phyloP scores from a whole-genome alignment of 805 yeast species.

The Helenozyma rhizophorensis region DNA sequence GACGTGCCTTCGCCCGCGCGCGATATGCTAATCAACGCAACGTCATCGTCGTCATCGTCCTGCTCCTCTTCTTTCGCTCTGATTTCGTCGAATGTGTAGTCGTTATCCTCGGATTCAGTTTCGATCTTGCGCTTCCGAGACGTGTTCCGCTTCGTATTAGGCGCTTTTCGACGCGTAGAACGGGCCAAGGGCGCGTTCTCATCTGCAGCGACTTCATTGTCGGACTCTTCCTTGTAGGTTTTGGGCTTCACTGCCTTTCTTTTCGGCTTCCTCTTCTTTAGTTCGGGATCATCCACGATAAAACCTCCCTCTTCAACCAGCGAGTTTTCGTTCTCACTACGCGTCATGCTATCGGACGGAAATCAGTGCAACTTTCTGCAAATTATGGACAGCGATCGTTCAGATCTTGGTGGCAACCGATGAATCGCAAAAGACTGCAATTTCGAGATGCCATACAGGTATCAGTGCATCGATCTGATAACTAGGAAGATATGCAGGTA shows the following conservation, averaged over 20 bases:
- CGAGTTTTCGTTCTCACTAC: neutral
- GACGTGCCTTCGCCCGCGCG: constrained; percentile 22
- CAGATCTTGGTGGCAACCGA: too few relatives aligned
- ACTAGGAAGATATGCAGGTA: too few relatives aligned
- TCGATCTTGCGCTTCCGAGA: neutral
- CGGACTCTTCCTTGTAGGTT: constrained; percentile 23
- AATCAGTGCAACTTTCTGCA: too few relatives aligned
- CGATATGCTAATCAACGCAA: constrained; percentile 25
- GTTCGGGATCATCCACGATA: constrained; percentile 14
- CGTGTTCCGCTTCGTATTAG: constrained; percentile 7
- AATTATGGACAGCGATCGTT: too few relatives aligned
- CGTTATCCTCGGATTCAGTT: constrained; percentile 1
- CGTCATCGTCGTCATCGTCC: constrained; percentile 24
- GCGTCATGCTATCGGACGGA: too few relatives aligned
- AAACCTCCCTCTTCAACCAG: constrained; percentile 14
- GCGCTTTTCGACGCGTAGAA: too few relatives aligned
- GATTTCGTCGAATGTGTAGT: constrained; percentile 1
- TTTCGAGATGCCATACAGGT: too few relatives aligned
- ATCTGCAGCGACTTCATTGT: constrained; percentile 13
- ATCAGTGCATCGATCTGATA: too few relatives aligned
- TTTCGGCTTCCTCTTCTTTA: constrained; percentile 4
- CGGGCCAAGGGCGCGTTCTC: too few relatives aligned
- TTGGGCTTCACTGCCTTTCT: constrained; percentile 6
- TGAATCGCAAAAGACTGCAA: too few relatives aligned
- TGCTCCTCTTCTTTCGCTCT: neutral